These are phyloP conservation scores for Gynostemma pentaphyllum DNA, from an alignment of 306 rosid species.

Conservation along the genomic window DNA sequence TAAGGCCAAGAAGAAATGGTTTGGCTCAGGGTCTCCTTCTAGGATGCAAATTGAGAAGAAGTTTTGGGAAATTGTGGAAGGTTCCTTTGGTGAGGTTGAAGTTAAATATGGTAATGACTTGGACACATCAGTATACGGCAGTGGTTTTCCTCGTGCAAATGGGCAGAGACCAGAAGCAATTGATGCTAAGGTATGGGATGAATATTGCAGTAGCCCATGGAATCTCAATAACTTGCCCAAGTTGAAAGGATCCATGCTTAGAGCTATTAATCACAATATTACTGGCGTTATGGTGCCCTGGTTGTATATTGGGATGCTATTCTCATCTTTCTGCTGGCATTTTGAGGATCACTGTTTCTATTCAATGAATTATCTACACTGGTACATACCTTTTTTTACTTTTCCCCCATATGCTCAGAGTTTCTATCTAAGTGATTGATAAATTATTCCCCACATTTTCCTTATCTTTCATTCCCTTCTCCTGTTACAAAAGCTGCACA, in stretches of 20 bases:
- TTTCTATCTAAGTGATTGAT: neutral
- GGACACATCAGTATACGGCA: constrained; percentile 84
- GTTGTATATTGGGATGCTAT: constrained; percentile 95
- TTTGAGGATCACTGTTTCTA: constrained; percentile 98
- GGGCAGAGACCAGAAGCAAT: constrained; percentile 51
- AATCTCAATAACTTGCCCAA: constrained; percentile 95
- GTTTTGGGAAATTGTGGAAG: constrained; percentile 98
- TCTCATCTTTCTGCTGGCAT: constrained; percentile 99
- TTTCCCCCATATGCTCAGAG: neutral
- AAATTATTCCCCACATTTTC: neutral
- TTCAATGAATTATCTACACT: constrained; percentile 95
- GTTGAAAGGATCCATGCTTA: constrained; percentile 83
- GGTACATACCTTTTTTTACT: constrained; percentile 38
- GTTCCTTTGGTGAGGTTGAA: constrained; percentile 83
- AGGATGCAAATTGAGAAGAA: constrained; percentile 82
- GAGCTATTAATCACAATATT: constrained; percentile 78
- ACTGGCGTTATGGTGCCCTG: constrained; percentile 99
- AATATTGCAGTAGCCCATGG: constrained; percentile 78
- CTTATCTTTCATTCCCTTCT: neutral
- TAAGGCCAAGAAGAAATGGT: constrained; percentile 84
- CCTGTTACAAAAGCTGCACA: neutral
- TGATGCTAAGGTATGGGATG: constrained; percentile 73
- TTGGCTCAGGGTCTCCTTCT: constrained; percentile 74
- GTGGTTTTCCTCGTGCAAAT: constrained; percentile 72
- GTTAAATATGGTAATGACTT: constrained; percentile 94